phyloP scores from a whole-genome alignment of 805 yeast species.

The Saturnispora zaruensis region DNA sequence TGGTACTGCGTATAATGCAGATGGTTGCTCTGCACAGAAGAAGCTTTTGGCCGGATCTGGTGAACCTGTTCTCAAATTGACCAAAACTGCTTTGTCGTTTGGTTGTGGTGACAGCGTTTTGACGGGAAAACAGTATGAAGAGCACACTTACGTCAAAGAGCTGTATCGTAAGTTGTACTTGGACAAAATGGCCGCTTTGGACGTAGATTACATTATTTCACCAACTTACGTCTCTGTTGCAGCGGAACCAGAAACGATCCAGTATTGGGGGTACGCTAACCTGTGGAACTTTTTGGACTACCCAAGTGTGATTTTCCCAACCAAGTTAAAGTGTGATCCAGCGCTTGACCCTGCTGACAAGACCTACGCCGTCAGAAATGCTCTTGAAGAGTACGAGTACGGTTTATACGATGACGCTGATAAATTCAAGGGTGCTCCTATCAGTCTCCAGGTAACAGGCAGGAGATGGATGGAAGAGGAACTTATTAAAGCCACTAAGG shows the following conservation, averaged over 20 bases:
- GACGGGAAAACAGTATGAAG: conserved; percentile 40
- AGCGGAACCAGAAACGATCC: conserved; percentile 48
- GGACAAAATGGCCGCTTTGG: conserved; percentile 38
- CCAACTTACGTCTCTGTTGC: conserved; percentile 63
- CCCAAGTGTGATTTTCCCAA: conserved; percentile 54
- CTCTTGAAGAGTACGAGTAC: conserved; percentile 32
- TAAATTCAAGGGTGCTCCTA: conserved; percentile 38
- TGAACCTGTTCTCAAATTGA: conserved; percentile 53
- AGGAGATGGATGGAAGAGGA: conserved; percentile 43
- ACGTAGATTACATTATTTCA: conserved; percentile 50
- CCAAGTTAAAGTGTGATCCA: conserved; percentile 48
- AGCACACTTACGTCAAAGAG: conserved; percentile 43
- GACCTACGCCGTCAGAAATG: conserved; percentile 32
- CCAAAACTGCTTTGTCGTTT: conserved; percentile 41
- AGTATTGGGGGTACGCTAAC: conserved; percentile 67
- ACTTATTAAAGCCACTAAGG: conserved; percentile 37
- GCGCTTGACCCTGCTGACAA: conserved; percentile 33
- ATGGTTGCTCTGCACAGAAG: conserved; percentile 48
- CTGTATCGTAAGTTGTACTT: conserved; percentile 42
- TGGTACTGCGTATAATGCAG: conserved; percentile 44
- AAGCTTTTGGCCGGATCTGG: conserved; percentile 46
- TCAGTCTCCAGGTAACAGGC: conserved; percentile 43
- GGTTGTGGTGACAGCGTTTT: conserved; percentile 46
- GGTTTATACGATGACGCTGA: conserved; percentile 27
- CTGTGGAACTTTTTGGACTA: conserved; percentile 59